These are phyloP conservation scores for Trypanosoma mega DNA, from an alignment of 208 protist species.

Conservation along the genomic window DNA sequence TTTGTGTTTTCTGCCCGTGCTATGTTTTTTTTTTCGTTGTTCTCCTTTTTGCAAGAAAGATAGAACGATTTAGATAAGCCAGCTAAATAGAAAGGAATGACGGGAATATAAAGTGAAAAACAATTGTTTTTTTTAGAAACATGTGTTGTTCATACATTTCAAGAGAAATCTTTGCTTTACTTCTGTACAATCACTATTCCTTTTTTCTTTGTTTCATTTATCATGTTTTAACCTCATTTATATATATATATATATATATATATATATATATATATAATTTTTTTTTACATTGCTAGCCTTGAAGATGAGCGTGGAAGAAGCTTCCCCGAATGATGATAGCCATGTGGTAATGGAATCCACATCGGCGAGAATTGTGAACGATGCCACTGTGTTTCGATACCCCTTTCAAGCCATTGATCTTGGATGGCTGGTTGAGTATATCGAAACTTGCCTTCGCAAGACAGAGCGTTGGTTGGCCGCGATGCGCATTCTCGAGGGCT, in stretches of 20 bases:
- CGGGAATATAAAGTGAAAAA: not conserved
- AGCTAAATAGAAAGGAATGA: not conserved
- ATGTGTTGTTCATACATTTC: no score
- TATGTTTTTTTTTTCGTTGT: no score
- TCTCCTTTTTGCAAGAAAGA: no score
- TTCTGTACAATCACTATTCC: no score
- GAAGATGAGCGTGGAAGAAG: not conserved
- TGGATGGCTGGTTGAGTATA: constrained; percentile 64
- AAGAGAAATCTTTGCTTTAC: no score
- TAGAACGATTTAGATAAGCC: no score
- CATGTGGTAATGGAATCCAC: constrained; percentile 15
- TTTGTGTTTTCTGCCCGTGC: no score
- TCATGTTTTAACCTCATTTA: not conserved
- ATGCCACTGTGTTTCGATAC: constrained; percentile 57
- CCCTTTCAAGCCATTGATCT: constrained; percentile 66
- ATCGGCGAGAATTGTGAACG: constrained; percentile 31
- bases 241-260: constrained; percentile 1
- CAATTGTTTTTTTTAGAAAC: constrained; percentile 6
- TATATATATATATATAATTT: constrained; percentile 17
- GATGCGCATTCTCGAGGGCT: constrained; percentile 55
- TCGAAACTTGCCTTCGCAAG: constrained; percentile 36
- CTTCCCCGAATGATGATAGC: not conserved
- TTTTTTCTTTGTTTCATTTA: not conserved
- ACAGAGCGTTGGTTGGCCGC: constrained; percentile 40
- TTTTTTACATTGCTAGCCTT: not conserved